Conservation (phyloP, 345 rosid species). For the Salix exigua region DNA sequence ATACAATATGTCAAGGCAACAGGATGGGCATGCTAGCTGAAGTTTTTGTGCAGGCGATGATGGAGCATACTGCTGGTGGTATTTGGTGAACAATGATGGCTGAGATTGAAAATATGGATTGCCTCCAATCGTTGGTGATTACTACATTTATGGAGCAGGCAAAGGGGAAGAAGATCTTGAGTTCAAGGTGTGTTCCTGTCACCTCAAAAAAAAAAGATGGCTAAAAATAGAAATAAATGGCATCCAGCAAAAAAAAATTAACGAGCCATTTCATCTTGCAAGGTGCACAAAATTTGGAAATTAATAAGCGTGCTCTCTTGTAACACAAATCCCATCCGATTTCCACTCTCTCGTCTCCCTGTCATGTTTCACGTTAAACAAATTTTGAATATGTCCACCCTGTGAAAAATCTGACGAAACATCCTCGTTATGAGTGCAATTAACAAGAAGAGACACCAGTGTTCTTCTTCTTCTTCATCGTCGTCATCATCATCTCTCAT, state of each 20-base stretch:
- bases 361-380: conserved; percentile 32
- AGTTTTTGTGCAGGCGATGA: no score
- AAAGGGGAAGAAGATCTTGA: background rate
- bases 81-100: background rate
- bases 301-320: background rate
- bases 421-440: background rate
- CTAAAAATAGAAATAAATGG: background rate
- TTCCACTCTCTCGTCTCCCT: background rate
- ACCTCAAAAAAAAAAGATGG: background rate
- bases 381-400: conserved; percentile 34
- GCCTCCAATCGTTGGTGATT: background rate
- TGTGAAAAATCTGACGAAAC: conserved; percentile 8
- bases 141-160: background rate
- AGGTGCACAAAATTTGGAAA: background rate
- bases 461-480: background rate
- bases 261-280: background rate
- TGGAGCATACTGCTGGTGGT: no score
- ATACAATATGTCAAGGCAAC: background rate
- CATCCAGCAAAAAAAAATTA: background rate
- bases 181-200: background rate
- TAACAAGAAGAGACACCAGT: background rate
- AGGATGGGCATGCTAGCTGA: background rate
- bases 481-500: conserved; percentile 7
- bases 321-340: background rate
- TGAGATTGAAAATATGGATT: background rate